These are phyloP conservation scores for Emydomyces testavorans DNA, from an alignment of 2,329 filamentous ascomycete genomes.

Conservation along the genomic window DNA sequence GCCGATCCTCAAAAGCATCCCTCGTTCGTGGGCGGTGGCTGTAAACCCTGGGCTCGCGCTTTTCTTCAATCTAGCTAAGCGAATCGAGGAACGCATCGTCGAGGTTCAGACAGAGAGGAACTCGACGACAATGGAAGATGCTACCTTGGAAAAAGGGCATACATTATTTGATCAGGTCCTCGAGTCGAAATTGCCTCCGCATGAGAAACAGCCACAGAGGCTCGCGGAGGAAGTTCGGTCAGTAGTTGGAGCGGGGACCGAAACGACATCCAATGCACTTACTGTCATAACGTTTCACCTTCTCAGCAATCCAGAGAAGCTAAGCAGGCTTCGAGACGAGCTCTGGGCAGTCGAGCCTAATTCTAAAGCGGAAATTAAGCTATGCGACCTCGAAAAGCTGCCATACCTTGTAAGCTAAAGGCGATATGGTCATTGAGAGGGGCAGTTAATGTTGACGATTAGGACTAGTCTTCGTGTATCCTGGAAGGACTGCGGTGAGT, in stretches of 20 bases:
- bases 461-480: constrained; percentile 16
- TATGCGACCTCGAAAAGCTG: constrained; percentile 13
- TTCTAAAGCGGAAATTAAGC: background rate
- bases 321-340: constrained; percentile 10
- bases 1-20: constrained; percentile 9
- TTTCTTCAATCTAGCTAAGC: constrained; percentile 11
- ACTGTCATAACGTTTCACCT: constrained; percentile 15
- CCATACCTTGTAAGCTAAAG: constrained; percentile 17
- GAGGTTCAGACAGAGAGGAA: constrained; percentile 6
- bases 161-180: constrained; percentile 26
- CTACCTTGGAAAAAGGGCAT: background rate
- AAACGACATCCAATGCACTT: constrained; percentile 27
- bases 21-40: constrained; percentile 6
- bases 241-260: constrained; percentile 27
- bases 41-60: constrained; percentile 14
- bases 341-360: constrained; percentile 2
- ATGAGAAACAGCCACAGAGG: constrained; percentile 29
- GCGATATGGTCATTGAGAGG: too few species aligned
- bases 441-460: constrained; percentile 2
- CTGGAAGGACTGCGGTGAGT: constrained; percentile 17
- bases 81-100: constrained; percentile 9
- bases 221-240: constrained; percentile 26
- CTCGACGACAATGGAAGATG: background rate
- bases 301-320: constrained; percentile 11
- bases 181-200: constrained; percentile 25